phyloP scores from a whole-genome alignment of 106 monocot genomes.

The Acorus calamus region DNA sequence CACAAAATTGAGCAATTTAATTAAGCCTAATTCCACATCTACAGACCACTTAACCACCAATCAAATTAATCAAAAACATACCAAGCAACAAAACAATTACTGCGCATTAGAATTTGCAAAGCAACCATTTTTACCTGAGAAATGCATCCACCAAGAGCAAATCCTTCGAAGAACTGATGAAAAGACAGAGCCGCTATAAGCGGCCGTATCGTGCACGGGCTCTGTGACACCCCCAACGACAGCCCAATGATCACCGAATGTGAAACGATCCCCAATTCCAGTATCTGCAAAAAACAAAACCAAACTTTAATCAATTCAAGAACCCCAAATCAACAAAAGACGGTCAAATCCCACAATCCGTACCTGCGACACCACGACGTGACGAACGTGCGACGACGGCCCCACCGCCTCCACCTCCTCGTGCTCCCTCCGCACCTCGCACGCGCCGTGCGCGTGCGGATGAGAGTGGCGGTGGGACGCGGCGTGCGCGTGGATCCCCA shows the following conservation, averaged over 20 bases:
- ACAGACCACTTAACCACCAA: too few relatives aligned
- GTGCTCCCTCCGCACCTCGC: neutral
- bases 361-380: constrained; percentile 37
- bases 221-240: constrained; percentile 79
- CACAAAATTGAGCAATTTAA: too few relatives aligned
- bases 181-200: constrained; percentile 81
- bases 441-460: constrained; percentile 4
- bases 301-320: too few relatives aligned
- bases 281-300: constrained; percentile 28
- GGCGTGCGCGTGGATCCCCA: constrained; percentile 23
- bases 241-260: constrained; percentile 95
- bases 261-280: constrained; percentile 91
- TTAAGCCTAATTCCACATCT: too few relatives aligned
- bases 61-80: too few relatives aligned
- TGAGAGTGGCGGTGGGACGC: constrained; percentile 18
- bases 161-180: constrained; percentile 98
- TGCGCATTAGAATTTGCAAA: too few relatives aligned
- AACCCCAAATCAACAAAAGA: neutral
- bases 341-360: too few relatives aligned
- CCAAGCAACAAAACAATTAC: too few relatives aligned
- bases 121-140: constrained; percentile 26
- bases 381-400: constrained; percentile 17
- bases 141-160: constrained; percentile 93
- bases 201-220: constrained; percentile 81
- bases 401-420: constrained; percentile 2